Conservation (phyloP, 768 basidiomycete genomes). For the Boletus rubescentipes region DNA sequence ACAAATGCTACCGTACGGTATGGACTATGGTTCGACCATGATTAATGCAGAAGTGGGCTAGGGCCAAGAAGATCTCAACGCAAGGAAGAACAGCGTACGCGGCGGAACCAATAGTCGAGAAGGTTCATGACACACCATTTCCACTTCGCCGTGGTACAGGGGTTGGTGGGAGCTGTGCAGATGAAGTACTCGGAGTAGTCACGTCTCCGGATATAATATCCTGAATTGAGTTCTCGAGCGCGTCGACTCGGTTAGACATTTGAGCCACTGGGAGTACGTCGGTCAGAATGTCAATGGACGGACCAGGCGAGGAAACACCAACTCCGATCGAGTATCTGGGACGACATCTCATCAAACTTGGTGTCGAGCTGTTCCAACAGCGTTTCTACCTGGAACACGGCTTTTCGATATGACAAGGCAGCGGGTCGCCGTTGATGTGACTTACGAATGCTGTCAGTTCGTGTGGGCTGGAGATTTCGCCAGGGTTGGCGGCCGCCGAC, state of each 20-base stretch:
- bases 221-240: slow-evolving; percentile 86
- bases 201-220: slow-evolving; percentile 85
- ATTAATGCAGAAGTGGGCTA: slow-evolving; percentile 17
- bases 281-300: slow-evolving; percentile 3
- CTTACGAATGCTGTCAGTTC: slow-evolving; percentile 92
- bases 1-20: slow-evolving; percentile 2
- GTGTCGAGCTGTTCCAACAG: slow-evolving; percentile 84
- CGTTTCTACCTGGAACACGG: slow-evolving; percentile 69
- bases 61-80: slow-evolving; percentile 9
- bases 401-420: neutral
- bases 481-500: slow-evolving; percentile 34
- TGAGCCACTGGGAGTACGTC: slow-evolving; percentile 65
- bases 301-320: slow-evolving; percentile 30
- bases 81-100: slow-evolving; percentile 9
- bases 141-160: slow-evolving; percentile 45
- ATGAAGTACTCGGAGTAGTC: slow-evolving; percentile 51
- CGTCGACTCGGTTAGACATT: slow-evolving; percentile 90
- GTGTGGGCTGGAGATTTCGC: slow-evolving; percentile 88
- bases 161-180: slow-evolving; percentile 40
- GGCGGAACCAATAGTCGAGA: slow-evolving; percentile 11
- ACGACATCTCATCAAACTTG: slow-evolving; percentile 92
- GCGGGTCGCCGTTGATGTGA: slow-evolving; percentile 19
- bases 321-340: slow-evolving; percentile 85
- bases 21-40: slow-evolving; percentile 12
- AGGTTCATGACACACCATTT: slow-evolving; percentile 29